Conservation (phyloP, 2,329 filamentous ascomycete species). For the Geoglossum cookeanum region DNA sequence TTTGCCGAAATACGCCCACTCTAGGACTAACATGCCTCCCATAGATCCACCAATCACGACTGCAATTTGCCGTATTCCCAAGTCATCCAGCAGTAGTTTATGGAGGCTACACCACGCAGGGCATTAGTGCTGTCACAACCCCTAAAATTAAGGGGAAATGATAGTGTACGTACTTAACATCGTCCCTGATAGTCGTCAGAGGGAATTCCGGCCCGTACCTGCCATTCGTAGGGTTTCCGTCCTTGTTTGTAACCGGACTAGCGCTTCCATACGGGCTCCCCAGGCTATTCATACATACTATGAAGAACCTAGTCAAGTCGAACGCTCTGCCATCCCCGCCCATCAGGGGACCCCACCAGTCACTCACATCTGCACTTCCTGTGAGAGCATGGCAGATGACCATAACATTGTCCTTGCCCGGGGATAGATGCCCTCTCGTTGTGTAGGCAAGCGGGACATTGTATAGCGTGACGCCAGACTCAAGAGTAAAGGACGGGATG, state of each 20-base stretch:
- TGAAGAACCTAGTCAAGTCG: constrained; percentile 65
- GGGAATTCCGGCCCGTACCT: constrained; percentile 92
- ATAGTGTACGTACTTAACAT: constrained; percentile 53
- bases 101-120: constrained; percentile 37
- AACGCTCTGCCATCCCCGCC: constrained; percentile 63
- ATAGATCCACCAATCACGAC: constrained; percentile 69
- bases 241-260: constrained; percentile 75
- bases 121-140: neutral
- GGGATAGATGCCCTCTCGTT: constrained; percentile 37
- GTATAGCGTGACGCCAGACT: constrained; percentile 67
- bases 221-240: constrained; percentile 54
- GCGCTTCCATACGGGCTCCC: constrained; percentile 74
- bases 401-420: constrained; percentile 39
- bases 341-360: constrained; percentile 76
- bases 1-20: constrained; percentile 81
- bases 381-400: constrained; percentile 69
- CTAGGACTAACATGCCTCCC: constrained; percentile 77
- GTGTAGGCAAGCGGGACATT: constrained; percentile 55
- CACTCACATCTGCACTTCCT: constrained; percentile 64
- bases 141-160: constrained; percentile 9
- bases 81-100: constrained; percentile 58
- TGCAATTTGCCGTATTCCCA: constrained; percentile 61
- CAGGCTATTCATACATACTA: constrained; percentile 70
- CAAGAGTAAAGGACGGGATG: constrained; percentile 76
- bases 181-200: constrained; percentile 82